Base-by-base conservation (phyloP, 805 yeast genomes). In the Wickerhamomyces sydowiorum region DNA sequence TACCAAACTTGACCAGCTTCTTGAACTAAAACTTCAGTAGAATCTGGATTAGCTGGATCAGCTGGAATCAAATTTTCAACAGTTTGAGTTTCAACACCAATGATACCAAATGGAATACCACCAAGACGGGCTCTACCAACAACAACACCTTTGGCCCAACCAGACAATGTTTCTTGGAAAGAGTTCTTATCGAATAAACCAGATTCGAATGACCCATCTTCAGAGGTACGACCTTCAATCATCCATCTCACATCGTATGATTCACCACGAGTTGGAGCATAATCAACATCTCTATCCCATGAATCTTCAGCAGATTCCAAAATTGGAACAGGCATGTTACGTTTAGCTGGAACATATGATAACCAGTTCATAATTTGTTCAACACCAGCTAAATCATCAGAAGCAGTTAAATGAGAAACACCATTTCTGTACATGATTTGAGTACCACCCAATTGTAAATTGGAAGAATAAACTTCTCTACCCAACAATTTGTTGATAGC, bases 1-100 rank as follows among this genome's bases (percentile, higher is more conserved):
- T 90, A 87, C 99, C 99, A 93, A 53, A 93, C 99, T 73, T 90
- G 97, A 61, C 99, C 99, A 49, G 99, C 97, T 67, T 93, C 99
- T 65, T 86, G 95, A 46, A 87, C 68, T 59, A 84, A 65, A 54
- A 78, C 69, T 67, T 93, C 99, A 34, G 93, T 87, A 15, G 98
- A 90, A 43, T 80, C 89, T 40, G 96, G 95, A 68, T 93, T 93
- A 28, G 99, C 99, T 32, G 99, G 99, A 62, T 93, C 99, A 34
- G 99, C 99, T 38, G 99, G 99, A 48, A 77, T 65, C 54, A 88
- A 68, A 70, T 91, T 93, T 56, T 95, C 98, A 46, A 95, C 81
- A 40, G 82, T 74, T 59, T 93, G 78, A 19, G 95, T 85, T 67
- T 93, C 99, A 52, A 95, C 99, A 55, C 86, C 97, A 67, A 93